phyloP scores from a whole-genome alignment of 169 alveolate genomes.

The Babesia ovata region DNA sequence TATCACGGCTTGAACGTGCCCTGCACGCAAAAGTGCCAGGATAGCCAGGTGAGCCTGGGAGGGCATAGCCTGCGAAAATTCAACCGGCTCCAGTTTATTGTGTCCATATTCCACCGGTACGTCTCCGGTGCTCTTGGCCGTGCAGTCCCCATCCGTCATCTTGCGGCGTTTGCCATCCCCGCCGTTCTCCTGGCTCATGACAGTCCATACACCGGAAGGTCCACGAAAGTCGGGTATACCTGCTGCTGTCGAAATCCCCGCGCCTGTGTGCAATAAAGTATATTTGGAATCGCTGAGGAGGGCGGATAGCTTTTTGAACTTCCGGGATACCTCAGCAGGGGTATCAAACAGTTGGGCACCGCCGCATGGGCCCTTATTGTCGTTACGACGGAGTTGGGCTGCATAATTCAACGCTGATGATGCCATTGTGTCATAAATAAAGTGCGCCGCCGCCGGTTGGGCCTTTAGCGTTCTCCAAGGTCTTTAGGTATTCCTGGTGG shows the following conservation, averaged over 20 bases:
- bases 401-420: constrained; percentile 69
- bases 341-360: constrained; percentile 74
- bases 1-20: constrained; percentile 69
- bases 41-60: constrained; percentile 80
- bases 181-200: constrained; percentile 47
- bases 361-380: constrained; percentile 80
- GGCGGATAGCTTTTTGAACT: constrained; percentile 57
- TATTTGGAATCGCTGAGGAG: constrained; percentile 63
- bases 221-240: constrained; percentile 82
- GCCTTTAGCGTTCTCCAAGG: constrained; percentile 7
- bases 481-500: constrained; percentile 50
- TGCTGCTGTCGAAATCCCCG: constrained; percentile 81
- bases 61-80: constrained; percentile 81
- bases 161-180: constrained; percentile 46
- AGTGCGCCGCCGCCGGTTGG: constrained; percentile 21
- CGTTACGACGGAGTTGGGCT: constrained; percentile 67
- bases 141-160: constrained; percentile 54
- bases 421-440: constrained; percentile 34
- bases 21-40: constrained; percentile 69
- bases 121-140: constrained; percentile 30
- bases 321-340: constrained; percentile 65
- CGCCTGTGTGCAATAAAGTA: constrained; percentile 78
- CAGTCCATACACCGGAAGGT: constrained; percentile 82
- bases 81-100: constrained; percentile 69
- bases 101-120: constrained; percentile 68